Evolutionary conservation across 192 early-diverging fungal species (phyloP), one percentile per base, ranked within the genome.

Genomic region (Backusella sp.): DNA sequence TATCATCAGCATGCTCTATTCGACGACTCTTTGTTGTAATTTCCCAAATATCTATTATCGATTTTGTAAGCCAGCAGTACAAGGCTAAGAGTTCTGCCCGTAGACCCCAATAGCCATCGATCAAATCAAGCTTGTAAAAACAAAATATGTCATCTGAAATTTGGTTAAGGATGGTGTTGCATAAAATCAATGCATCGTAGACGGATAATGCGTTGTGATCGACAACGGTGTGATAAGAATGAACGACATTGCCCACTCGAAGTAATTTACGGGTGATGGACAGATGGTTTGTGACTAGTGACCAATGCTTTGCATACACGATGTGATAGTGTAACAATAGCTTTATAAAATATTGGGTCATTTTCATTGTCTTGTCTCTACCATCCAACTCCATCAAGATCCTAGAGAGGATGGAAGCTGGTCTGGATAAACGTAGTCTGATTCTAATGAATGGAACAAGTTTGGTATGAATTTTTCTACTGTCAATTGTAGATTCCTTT

Each of bases 291-390:
- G 91, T 85, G 4, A 92, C 72, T 19, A 81, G 77, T 34, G 82
- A 79, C 67, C 86, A 69, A 23, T 66, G 69, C 73, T 83, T 80
- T 17, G 73, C 66, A 26, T 68, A 53, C n/a, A 83, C 30, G 34
- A 86, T 72, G 0, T 74, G 37, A 19, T 82, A 67, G 80, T 86
- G 91, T 28, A 95, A 81, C 28, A 92, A 75, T 19, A 93, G 75
- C 71, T 96, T 96, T 71, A 88, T 77, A 52, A 85, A 79, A 77
- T 96, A 96, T 78, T 96, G 95, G 39, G 91, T 73, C 32, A 91
- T 76, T 75, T 96, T 96, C 70, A 96, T 83, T 8, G 87, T 84
- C 80, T 96, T 96, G 84, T 96, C 95, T n/a, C 95, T 87, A 34
- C 95, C 95, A 75, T 96, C 95, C 53, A 91, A 88, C 26, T 92